Evolutionary conservation across 2,329 filamentous ascomycete genomes (phyloP), one percentile per base, ranked within the genome.

Genomic region (Epicoccum sorghinum): DNA sequence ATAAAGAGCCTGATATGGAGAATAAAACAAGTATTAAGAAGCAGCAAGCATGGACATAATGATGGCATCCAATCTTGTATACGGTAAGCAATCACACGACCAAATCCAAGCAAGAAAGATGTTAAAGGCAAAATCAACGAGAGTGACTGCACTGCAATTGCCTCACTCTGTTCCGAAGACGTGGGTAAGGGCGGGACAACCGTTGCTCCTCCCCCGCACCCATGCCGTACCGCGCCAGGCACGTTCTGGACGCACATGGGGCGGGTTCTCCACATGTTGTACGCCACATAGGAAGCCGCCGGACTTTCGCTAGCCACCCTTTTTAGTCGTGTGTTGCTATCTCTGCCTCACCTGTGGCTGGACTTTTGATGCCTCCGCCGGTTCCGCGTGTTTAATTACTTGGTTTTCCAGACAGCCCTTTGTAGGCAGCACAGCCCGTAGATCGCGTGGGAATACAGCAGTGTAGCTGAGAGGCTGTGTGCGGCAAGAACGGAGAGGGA

Each of bases 191-290:
- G 36, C 52, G 52, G 36, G 41, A 50, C 35, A 55, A 49, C 46
- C 47, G 48, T 52, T 48, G 33, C 36, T 47, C 33, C 36, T 47
- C 33, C 51, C 51, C 45, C 47, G 53, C 47, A 52, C 47, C 2
- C 32, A 7, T 9, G 6, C 6, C 27, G 9, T n/a, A 33, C 32
- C 32, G 32, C 32, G 32, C 32, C 47, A 40, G 37, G 38, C 47
- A 47, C 47, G 48, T 48, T 52, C 55, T 47, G 42, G 47, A 54
- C 39, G 51, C 50, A 51, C 42, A 43, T 37, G 50, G 50, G 38
- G 52, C 47, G 52, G 55, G 50, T 58, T 40, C 50, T 51, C 55
- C 51, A 47, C 50, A 58, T 42, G 55, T 50, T 50, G 50, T 46
- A 58, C 46, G 55, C 55, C 55, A 58, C 43, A 32, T 46, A 46